These are phyloP conservation scores for Kondoa subrosea DNA, from an alignment of 768 basidiomycete species.

Conservation along the genomic window DNA sequence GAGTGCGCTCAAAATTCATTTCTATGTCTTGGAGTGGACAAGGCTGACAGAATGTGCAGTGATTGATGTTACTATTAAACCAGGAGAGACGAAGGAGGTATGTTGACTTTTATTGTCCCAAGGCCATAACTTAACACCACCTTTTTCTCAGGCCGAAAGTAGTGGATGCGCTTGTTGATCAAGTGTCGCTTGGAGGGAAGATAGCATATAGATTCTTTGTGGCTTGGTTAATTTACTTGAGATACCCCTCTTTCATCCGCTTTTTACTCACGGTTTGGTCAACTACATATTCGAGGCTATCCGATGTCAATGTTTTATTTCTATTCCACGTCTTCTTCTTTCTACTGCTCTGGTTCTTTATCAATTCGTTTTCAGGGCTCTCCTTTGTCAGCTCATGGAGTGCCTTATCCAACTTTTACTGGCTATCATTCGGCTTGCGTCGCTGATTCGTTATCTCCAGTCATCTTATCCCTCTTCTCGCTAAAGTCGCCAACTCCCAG, in stretches of 20 bases:
- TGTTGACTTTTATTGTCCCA: background rate
- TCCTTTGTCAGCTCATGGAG: too few species aligned
- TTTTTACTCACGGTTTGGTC: too few species aligned
- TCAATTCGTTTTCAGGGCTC: too few species aligned
- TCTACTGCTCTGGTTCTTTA: too few species aligned
- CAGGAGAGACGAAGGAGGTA: conserved; percentile 9
- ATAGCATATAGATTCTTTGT: too few species aligned
- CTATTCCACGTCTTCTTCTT: too few species aligned
- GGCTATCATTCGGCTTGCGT: too few species aligned
- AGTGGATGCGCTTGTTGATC: conserved; percentile 27
- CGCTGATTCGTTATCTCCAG: conserved; percentile 1
- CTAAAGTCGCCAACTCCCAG: too few species aligned
- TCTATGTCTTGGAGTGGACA: background rate
- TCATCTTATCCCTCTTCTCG: background rate
- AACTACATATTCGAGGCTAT: too few species aligned
- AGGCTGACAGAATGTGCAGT: conserved; percentile 13
- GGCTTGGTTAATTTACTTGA: background rate
- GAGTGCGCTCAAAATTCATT: conserved; percentile 29
- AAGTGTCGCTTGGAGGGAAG: too few species aligned
- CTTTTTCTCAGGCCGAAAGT: conserved; percentile 9
- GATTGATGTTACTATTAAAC: conserved; percentile 27
- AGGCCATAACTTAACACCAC: conserved; percentile 15
- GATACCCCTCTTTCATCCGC: background rate
- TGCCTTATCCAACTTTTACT: too few species aligned
- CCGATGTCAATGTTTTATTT: too few species aligned